Percentiles rank a stretch among this genome's conserved stretches.
Conservation (phyloP, 2,329 filamentous ascomycete genomes). For the Monilinia fructigena region DNA sequence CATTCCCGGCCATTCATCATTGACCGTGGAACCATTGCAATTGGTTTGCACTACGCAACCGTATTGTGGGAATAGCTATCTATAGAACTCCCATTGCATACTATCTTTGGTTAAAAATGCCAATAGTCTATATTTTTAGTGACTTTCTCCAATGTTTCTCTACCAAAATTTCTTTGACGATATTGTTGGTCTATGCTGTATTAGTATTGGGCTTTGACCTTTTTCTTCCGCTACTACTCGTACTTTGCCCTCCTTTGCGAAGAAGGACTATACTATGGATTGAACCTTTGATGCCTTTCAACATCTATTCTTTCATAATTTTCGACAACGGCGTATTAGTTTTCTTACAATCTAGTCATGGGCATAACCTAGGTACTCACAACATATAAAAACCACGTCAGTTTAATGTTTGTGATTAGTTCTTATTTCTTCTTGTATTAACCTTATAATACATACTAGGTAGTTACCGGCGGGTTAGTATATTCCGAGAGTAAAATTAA, state of each 20-base stretch:
- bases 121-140: not conserved
- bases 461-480: no score
- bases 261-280: not conserved
- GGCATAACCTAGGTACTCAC: not conserved
- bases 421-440: not conserved
- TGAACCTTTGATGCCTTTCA: not conserved
- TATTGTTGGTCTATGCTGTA: constrained; percentile 4
- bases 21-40: not conserved
- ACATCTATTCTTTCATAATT: not conserved
- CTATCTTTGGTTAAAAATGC: not conserved
- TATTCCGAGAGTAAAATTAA: not conserved
- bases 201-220: not conserved
- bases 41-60: not conserved
- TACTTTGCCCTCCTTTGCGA: not conserved
- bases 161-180: not conserved
- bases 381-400: not conserved
- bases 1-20: not conserved
- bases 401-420: not conserved
- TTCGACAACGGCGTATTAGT: not conserved
- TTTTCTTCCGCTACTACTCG: not conserved
- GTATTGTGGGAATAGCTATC: not conserved
- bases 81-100: not conserved
- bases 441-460: no score
- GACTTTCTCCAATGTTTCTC: not conserved
- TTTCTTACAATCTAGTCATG: not conserved